Percentiles rank a stretch among this genome's conserved stretches.
Evolutionary conservation across 805 yeast species (phyloP).

Genomic region (Yarrowia divulgata): DNA sequence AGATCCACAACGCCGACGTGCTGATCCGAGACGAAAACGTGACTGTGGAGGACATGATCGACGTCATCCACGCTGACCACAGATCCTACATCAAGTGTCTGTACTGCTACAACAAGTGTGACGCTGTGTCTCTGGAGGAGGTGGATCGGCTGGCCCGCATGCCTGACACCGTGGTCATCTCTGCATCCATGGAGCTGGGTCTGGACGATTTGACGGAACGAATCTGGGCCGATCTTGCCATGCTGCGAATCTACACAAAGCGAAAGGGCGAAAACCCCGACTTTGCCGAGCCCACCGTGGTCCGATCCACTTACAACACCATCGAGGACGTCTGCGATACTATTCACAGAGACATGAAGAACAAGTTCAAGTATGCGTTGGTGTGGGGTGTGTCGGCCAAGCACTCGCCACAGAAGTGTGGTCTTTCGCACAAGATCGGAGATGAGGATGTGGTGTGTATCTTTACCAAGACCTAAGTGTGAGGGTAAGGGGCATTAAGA

Average conservation of each 20-base stretch:
- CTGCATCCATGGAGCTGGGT: slow-evolving; percentile 88
- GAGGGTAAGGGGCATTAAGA: neutral
- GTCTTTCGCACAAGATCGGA: slow-evolving; percentile 77
- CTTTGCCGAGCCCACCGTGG: slow-evolving; percentile 89
- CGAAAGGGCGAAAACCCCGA: slow-evolving; percentile 80
- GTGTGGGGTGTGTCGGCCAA: slow-evolving; percentile 98
- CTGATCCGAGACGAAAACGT: slow-evolving; percentile 85
- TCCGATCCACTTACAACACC: slow-evolving; percentile 72
- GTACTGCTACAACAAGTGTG: slow-evolving; percentile 93
- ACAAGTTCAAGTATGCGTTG: slow-evolving; percentile 89
- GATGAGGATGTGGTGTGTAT: slow-evolving; percentile 96
- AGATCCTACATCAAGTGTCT: slow-evolving; percentile 89
- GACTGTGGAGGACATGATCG: slow-evolving; percentile 92
- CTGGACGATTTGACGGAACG: slow-evolving; percentile 87
- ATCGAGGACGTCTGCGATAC: slow-evolving; percentile 89
- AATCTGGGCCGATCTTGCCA: slow-evolving; percentile 86
- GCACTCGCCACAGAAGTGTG: slow-evolving; percentile 97
- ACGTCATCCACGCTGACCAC: slow-evolving; percentile 85
- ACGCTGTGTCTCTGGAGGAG: slow-evolving; percentile 93
- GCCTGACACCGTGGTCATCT: slow-evolving; percentile 92
- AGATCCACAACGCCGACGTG: slow-evolving; percentile 92
- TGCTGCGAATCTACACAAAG: slow-evolving; percentile 86
- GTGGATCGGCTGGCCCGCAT: slow-evolving; percentile 90
- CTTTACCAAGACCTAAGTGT: slow-evolving; percentile 64
- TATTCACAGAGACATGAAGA: slow-evolving; percentile 90